Evolutionary conservation across 257 asterid species (phyloP).

Genomic region (Cruciata laevipes): DNA sequence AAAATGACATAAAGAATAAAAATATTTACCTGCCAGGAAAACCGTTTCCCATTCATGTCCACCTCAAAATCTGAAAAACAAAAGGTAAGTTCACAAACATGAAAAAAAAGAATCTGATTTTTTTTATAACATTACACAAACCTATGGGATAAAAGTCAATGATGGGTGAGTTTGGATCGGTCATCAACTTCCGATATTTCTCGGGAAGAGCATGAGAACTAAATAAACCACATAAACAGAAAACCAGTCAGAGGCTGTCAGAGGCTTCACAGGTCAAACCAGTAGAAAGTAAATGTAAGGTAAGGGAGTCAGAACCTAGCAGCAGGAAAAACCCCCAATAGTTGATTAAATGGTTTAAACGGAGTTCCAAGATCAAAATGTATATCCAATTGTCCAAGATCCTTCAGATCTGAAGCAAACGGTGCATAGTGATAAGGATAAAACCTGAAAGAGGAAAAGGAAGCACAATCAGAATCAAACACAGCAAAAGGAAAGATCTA

Average conservation of each 20-base stretch:
- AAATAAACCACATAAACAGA: conserved; percentile 22
- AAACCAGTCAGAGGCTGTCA: conserved; percentile 37
- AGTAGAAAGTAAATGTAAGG: conserved; percentile 9
- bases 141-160: conserved; percentile 91
- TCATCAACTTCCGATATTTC: conserved; percentile 82
- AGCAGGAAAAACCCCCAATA: conserved; percentile 94
- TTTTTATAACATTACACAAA: conserved; percentile 19
- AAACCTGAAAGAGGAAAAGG: conserved; percentile 49
- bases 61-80: conserved; percentile 72
- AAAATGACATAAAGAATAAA: not conserved
- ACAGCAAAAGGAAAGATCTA: not conserved
- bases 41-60: conserved; percentile 95
- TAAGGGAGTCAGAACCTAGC: conserved; percentile 58
- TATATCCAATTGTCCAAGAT: conserved; percentile 63
- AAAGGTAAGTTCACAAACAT: conserved; percentile 14
- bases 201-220: conserved; percentile 94
- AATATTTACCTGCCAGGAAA: conserved; percentile 68
- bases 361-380: conserved; percentile 81
- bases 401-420: conserved; percentile 92
- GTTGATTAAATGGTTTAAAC: conserved; percentile 90
- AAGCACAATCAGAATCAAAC: not conserved
- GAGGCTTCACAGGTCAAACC: conserved; percentile 15
- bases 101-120: not conserved
- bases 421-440: conserved; percentile 98
- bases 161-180: conserved; percentile 86